These are phyloP conservation scores for Paraglomus occultum DNA, from an alignment of 192 early-diverging fungal genomes.

Conservation along the genomic window DNA sequence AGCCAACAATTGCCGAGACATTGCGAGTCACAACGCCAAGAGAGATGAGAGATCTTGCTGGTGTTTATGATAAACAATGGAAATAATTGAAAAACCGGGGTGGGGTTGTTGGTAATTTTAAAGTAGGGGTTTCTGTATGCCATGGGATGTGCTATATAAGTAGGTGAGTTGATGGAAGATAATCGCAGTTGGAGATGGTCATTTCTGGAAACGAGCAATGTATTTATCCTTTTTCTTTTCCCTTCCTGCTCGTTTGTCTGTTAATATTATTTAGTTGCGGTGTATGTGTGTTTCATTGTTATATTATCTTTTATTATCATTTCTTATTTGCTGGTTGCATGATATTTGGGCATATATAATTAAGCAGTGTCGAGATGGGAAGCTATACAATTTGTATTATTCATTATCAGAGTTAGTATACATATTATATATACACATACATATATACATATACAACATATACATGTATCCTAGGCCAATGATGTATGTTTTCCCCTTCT, in stretches of 20 bases:
- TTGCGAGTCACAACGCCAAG: constrained; percentile 25
- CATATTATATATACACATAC: constrained; percentile 27
- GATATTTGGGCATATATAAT: background rate
- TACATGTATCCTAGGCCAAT: background rate
- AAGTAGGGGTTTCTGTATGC: background rate
- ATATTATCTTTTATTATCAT: background rate
- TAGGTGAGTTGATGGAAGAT: constrained; percentile 10
- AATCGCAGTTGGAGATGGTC: too few species aligned
- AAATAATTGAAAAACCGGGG: constrained; percentile 19
- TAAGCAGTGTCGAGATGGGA: constrained; percentile 8
- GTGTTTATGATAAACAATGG: background rate
- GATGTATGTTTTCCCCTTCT: too few species aligned
- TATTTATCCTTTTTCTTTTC: too few species aligned
- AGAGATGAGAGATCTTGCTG: constrained; percentile 22
- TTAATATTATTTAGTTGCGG: background rate
- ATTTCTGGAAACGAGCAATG: too few species aligned
- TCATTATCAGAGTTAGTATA: constrained; percentile 26
- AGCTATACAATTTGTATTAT: constrained; percentile 24
- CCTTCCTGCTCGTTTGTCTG: background rate
- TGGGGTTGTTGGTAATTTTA: background rate
- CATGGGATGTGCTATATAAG: constrained; percentile 8
- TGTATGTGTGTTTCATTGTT: background rate
- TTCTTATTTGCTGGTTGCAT: constrained; percentile 4
- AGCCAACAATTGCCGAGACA: constrained; percentile 18
- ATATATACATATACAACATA: constrained; percentile 22